Evolutionary conservation across 2,329 filamentous ascomycete genomes (phyloP).

Genomic region (Leptographium radiaticola): DNA sequence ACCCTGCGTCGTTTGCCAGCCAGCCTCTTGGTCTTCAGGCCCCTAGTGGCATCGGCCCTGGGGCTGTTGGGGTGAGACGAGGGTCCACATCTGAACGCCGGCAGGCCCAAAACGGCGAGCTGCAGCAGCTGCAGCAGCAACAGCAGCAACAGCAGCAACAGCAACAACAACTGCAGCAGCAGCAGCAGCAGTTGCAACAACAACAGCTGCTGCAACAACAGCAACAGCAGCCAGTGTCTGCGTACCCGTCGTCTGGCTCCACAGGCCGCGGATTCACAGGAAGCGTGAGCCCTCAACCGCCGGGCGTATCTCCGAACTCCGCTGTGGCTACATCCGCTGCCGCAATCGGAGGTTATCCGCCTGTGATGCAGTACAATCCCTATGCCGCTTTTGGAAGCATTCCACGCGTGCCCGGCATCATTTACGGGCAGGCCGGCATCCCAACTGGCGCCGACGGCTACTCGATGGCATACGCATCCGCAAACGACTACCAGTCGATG

Average conservation of each 20-base stretch:
- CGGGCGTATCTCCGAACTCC: neutral
- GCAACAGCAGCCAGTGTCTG: neutral
- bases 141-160: conserved; percentile 17
- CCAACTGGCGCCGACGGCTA: conserved; percentile 29
- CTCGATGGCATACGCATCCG: conserved; percentile 24
- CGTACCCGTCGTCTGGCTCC: neutral
- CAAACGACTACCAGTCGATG: conserved; percentile 31
- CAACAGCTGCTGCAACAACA: conserved; percentile 5
- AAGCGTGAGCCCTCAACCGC: conserved; percentile 11
- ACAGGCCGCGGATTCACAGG: conserved; percentile 7
- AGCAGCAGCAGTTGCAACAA: neutral
- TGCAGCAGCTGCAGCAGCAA: conserved; percentile 16
- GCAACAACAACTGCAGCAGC: conserved; percentile 9
- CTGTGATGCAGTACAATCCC: conserved; percentile 17
- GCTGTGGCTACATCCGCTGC: conserved; percentile 23
- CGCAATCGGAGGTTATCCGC: conserved; percentile 24
- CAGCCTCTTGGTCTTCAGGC: conserved; percentile 60
- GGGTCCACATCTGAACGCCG: conserved; percentile 35
- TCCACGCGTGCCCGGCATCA: conserved; percentile 22
- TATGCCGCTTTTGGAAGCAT: conserved; percentile 30
- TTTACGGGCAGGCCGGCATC: conserved; percentile 27
- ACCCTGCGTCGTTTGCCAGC: conserved; percentile 86
- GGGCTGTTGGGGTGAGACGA: conserved; percentile 47
- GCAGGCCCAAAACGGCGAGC: conserved; percentile 25
- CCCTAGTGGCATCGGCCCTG: conserved; percentile 52